Evolutionary conservation across 2,329 filamentous ascomycete genomes (phyloP).

Genomic region (Epichloe gansuensis): DNA sequence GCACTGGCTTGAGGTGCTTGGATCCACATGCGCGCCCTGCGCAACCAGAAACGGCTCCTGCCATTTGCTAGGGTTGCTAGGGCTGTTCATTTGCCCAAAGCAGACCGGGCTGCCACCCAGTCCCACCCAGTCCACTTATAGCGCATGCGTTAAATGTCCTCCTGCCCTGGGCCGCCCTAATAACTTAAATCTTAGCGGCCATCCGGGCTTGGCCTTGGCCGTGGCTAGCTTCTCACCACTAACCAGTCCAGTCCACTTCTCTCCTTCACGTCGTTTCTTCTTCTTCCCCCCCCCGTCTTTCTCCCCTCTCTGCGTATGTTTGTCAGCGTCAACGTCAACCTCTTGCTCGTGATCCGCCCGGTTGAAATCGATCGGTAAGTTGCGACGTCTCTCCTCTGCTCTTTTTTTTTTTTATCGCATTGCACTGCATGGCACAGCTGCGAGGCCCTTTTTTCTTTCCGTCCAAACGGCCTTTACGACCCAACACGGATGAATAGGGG

Average conservation of each 20-base stretch:
- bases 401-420: background rate
- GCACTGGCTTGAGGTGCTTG: background rate
- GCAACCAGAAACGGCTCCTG: background rate
- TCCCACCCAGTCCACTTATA: too few relatives aligned
- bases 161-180: too few relatives aligned
- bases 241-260: background rate
- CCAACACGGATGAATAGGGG: background rate
- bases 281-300: background rate
- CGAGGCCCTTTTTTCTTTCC: background rate
- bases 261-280: background rate
- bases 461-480: background rate
- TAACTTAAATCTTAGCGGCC: too few relatives aligned
- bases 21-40: background rate
- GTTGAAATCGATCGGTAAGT: constrained; percentile 4
- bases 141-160: too few relatives aligned
- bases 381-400: background rate
- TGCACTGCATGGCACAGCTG: background rate
- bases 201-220: too few relatives aligned
- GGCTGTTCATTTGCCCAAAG: too few relatives aligned
- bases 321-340: background rate
- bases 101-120: too few relatives aligned
- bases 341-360: constrained; percentile 1
- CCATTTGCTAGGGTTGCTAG: background rate
- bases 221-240: background rate
- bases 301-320: constrained; percentile 1